Evolutionary conservation across 495 filamentous ascomycete genomes (phyloP).

Genomic region (Penicillium canariense): DNA sequence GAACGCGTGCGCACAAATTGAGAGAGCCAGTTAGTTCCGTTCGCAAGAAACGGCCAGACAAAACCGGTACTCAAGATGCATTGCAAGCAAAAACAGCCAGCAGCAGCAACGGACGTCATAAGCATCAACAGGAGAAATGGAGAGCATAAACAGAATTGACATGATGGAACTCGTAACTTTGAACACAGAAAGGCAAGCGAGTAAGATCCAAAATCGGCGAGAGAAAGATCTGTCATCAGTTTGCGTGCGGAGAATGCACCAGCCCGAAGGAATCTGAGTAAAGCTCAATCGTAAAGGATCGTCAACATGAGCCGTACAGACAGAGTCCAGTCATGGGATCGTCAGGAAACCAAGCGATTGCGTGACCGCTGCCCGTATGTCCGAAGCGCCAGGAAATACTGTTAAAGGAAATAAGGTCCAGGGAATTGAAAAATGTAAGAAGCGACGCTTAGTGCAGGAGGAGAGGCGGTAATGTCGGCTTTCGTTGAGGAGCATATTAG

Average conservation of each 20-base stretch:
- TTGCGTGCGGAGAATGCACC: slow-evolving; percentile 14
- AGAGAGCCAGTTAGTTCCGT: slow-evolving; percentile 6
- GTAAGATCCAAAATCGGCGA: slow-evolving; percentile 5
- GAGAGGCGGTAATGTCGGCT: background rate
- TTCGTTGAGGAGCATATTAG: background rate
- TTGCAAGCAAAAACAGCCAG: background rate
- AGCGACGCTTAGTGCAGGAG: background rate
- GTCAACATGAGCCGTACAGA: slow-evolving; percentile 21
- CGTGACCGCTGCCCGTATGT: slow-evolving; percentile 17
- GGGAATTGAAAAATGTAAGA: slow-evolving; percentile 7
- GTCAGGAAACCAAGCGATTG: slow-evolving; percentile 25
- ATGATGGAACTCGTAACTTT: slow-evolving; percentile 30
- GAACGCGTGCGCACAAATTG: slow-evolving; percentile 12
- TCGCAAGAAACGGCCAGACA: slow-evolving; percentile 9
- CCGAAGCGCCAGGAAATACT: slow-evolving; percentile 12
- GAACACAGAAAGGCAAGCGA: slow-evolving; percentile 21
- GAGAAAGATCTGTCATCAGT: slow-evolving; percentile 2
- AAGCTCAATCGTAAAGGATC: slow-evolving; percentile 24
- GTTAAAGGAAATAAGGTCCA: slow-evolving; percentile 5
- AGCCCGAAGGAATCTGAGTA: slow-evolving; percentile 14
- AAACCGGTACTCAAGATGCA: background rate
- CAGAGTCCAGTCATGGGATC: slow-evolving; percentile 28
- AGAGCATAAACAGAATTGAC: slow-evolving; percentile 27
- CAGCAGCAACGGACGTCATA: slow-evolving; percentile 17
- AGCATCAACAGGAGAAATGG: slow-evolving; percentile 25